These are phyloP conservation scores for Boletus barrowsii DNA, from an alignment of 768 basidiomycete genomes.

Conservation along the genomic window DNA sequence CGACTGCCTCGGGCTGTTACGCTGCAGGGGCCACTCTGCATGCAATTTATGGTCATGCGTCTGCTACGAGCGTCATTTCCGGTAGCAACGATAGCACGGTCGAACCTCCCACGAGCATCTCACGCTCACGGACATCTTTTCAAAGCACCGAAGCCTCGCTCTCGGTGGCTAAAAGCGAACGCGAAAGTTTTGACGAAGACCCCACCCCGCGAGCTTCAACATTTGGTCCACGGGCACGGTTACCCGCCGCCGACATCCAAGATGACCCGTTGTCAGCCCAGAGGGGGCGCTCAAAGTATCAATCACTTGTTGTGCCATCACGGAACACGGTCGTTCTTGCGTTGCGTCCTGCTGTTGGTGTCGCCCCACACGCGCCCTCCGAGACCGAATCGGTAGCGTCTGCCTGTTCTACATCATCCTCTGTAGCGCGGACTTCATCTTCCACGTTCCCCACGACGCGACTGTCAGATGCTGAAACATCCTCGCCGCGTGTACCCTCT, in stretches of 20 bases:
- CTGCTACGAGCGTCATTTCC: constrained; percentile 2
- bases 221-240: constrained; percentile 6
- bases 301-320: constrained; percentile 16
- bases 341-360: constrained; percentile 22
- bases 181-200: constrained; percentile 16
- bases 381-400: constrained; percentile 15
- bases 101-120: background rate
- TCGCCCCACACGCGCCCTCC: constrained; percentile 19
- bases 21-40: constrained; percentile 1
- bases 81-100: background rate
- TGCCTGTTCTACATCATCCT: constrained; percentile 8
- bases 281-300: constrained; percentile 10
- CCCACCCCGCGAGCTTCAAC: constrained; percentile 25
- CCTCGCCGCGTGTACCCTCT: background rate
- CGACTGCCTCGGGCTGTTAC: background rate
- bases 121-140: constrained; percentile 1
- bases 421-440: constrained; percentile 1
- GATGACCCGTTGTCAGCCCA: background rate
- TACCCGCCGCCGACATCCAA: background rate
- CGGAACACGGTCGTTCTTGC: background rate
- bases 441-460: background rate
- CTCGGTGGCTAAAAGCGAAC: constrained; percentile 5
- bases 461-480: background rate
- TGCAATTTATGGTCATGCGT: constrained; percentile 5
- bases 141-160: constrained; percentile 4